A percentile compares a stretch with the other conserved stretches of the same genome.
Evolutionary conservation across 2,329 filamentous ascomycete species (phyloP).

Genomic region (Bipolaris zeicola): DNA sequence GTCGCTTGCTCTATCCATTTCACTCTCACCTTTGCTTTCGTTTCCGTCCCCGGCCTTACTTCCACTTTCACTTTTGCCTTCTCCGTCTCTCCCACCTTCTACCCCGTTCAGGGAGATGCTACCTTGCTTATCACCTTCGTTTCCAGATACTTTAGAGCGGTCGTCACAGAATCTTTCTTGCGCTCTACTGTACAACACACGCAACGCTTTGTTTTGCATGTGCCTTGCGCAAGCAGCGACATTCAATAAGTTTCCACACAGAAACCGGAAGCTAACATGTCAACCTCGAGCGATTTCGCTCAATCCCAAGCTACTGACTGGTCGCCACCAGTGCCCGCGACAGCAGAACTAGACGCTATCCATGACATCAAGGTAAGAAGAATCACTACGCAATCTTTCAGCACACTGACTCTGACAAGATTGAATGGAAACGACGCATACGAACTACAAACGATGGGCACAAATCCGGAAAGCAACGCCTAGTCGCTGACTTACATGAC

Average conservation of each 20-base stretch:
- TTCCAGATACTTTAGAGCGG: no score
- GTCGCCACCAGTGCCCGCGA: slow-evolving; percentile 5
- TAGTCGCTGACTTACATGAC: slow-evolving; percentile 26
- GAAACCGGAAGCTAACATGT: neutral
- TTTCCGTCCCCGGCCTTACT: neutral
- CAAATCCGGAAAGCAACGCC: slow-evolving; percentile 1
- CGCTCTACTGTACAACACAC: no score
- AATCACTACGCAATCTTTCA: no score
- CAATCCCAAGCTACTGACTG: slow-evolving; percentile 20
- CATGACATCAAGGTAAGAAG: slow-evolving; percentile 14
- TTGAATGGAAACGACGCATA: slow-evolving; percentile 9
- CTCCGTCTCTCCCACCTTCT: neutral
- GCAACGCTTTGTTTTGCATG: no score
- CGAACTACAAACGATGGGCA: slow-evolving; percentile 1
- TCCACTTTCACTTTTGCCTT: neutral
- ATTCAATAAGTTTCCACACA: no score
- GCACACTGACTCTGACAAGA: neutral
- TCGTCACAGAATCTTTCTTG: no score
- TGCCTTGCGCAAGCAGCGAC: no score
- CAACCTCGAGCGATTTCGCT: slow-evolving; percentile 12
- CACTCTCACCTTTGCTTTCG: neutral
- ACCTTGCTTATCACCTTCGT: no score
- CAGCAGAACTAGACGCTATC: slow-evolving; percentile 16
- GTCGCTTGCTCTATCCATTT: neutral
- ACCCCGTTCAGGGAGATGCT: no score